These are phyloP conservation scores for Dryadomyces sulphureus DNA, from an alignment of 2,329 filamentous ascomycete species.

Conservation along the genomic window DNA sequence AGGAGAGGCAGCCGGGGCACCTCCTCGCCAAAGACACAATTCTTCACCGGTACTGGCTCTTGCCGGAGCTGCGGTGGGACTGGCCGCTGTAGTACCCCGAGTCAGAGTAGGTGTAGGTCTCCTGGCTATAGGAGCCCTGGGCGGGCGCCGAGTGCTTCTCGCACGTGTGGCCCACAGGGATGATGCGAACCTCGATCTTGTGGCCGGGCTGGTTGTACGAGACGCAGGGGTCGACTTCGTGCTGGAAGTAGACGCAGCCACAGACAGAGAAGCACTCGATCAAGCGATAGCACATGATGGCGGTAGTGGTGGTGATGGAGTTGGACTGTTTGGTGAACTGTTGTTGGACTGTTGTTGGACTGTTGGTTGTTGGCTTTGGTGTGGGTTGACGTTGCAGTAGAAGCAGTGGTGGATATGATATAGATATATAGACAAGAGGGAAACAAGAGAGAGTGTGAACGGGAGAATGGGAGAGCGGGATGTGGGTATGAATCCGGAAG, in stretches of 20 bases:
- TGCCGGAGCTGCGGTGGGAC: constrained; percentile 28
- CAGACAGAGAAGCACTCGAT: constrained; percentile 78
- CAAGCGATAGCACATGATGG: constrained; percentile 72
- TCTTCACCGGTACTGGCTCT: constrained; percentile 32
- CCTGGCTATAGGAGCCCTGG: constrained; percentile 23
- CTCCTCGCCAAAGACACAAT: constrained; percentile 36
- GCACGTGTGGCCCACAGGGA: constrained; percentile 75
- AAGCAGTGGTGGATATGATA: too few species aligned
- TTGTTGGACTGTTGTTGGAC: not conserved
- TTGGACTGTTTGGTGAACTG: not conserved
- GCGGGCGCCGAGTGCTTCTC: constrained; percentile 29
- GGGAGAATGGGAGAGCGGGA: too few species aligned
- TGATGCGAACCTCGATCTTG: constrained; percentile 54
- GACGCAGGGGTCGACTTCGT: constrained; percentile 70
- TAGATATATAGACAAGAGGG: too few species aligned
- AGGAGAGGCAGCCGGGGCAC: constrained; percentile 25
- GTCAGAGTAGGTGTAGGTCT: constrained; percentile 32
- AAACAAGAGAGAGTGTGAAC: too few species aligned
- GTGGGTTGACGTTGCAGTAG: too few species aligned
- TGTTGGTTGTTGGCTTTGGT: not conserved
- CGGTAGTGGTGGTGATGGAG: not conserved
- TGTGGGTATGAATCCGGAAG: too few species aligned
- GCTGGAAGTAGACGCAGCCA: constrained; percentile 76
- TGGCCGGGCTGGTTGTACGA: constrained; percentile 63
- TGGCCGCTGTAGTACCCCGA: constrained; percentile 38